Evolutionary conservation across 768 basidiomycete species (phyloP).

Genomic region (Tricholomella constricta): DNA sequence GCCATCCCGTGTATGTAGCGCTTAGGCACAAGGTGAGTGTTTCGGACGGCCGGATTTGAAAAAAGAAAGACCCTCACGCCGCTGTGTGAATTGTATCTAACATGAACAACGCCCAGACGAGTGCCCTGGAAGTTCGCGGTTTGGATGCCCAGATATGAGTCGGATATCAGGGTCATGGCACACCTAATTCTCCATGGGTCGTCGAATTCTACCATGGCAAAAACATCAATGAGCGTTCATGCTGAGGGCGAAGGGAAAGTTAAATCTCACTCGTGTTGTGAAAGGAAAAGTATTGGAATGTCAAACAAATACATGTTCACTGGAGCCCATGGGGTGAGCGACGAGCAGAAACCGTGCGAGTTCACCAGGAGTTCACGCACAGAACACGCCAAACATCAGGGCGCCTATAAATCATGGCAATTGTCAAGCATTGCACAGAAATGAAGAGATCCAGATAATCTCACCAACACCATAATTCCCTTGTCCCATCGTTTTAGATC

Average conservation of each 20-base stretch:
- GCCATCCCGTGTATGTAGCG: neutral
- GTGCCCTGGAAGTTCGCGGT: neutral
- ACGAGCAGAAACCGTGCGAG: no score
- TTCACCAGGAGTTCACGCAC: no score
- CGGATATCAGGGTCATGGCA: neutral
- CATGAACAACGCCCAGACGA: neutral
- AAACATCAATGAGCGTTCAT: neutral
- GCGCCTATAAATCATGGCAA: no score
- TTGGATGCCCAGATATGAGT: no score
- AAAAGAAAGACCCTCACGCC: neutral
- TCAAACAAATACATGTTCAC: neutral
- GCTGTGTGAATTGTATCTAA: conserved; percentile 1
- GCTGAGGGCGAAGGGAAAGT: neutral
- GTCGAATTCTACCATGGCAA: conserved; percentile 7
- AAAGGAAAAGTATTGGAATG: neutral
- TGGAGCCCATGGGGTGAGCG: no score
- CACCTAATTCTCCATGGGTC: conserved; percentile 5
- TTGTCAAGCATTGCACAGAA: no score
- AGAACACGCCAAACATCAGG: no score
- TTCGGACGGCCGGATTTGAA: neutral
- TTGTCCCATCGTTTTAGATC: no score
- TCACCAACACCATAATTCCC: no score
- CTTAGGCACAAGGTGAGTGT: neutral
- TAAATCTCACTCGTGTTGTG: neutral
- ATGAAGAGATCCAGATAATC: no score